Evolutionary conservation across 2,329 filamentous ascomycete species (phyloP).

Genomic region (Verticillium longisporum): DNA sequence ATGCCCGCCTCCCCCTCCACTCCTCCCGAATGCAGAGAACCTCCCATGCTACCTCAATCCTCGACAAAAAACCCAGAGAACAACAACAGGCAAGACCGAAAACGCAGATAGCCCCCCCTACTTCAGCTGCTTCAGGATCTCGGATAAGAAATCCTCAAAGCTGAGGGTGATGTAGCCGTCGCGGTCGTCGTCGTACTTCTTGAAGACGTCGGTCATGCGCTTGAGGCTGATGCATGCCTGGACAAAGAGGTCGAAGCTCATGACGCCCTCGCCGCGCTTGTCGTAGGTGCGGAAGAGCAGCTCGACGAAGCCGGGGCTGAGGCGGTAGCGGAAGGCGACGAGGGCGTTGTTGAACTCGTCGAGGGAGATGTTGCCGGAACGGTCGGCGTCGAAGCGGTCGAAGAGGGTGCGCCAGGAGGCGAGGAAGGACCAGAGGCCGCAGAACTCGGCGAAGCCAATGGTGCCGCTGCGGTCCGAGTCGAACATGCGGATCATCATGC

Average conservation of each 20-base stretch:
- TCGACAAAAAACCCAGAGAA: no score
- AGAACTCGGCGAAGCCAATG: constrained; percentile 94
- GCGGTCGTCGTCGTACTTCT: constrained; percentile 95
- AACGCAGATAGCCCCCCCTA: constrained; percentile 15
- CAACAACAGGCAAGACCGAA: neutral
- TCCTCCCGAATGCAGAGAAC: neutral
- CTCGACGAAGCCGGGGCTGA: constrained; percentile 76
- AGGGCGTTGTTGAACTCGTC: constrained; percentile 86
- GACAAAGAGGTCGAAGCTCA: constrained; percentile 94
- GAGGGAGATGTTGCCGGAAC: constrained; percentile 77
- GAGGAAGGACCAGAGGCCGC: constrained; percentile 91
- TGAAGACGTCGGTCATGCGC: constrained; percentile 98
- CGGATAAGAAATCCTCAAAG: constrained; percentile 74
- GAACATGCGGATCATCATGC: constrained; percentile 99
- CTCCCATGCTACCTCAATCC: neutral
- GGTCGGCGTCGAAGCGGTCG: constrained; percentile 88
- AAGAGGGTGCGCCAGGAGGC: constrained; percentile 92
- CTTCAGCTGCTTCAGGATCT: constrained; percentile 56
- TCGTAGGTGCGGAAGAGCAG: constrained; percentile 87
- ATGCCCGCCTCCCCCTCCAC: neutral
- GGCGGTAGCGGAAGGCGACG: constrained; percentile 85
- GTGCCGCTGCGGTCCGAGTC: constrained; percentile 83
- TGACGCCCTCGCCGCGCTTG: constrained; percentile 61
- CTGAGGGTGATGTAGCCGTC: constrained; percentile 86
- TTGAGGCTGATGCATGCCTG: constrained; percentile 96